Evolutionary conservation across 495 filamentous ascomycete genomes (phyloP).

Genomic region (Letharia columbiana): DNA sequence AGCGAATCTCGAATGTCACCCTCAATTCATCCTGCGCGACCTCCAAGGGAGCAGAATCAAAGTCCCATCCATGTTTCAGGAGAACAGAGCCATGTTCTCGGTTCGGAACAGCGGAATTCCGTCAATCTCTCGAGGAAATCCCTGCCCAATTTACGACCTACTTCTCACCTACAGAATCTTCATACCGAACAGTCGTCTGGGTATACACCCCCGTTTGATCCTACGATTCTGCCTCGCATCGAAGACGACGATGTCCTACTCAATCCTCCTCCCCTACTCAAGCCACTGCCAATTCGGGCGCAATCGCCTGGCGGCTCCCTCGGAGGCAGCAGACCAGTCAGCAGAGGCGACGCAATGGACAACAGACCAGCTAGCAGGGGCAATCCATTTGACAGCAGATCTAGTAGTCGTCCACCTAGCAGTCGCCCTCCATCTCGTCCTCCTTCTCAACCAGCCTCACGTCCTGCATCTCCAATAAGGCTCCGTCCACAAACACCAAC

Average conservation of each 20-base stretch:
- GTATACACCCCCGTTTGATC: conserved; percentile 9
- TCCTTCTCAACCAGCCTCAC: conserved; percentile 32
- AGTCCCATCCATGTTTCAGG: neutral
- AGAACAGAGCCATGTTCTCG: neutral
- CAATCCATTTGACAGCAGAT: conserved; percentile 36
- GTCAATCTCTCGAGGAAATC: neutral
- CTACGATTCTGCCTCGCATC: conserved; percentile 14
- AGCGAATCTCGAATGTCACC: conserved; percentile 14
- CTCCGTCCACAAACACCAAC: conserved; percentile 1
- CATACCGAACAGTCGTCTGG: conserved; percentile 10
- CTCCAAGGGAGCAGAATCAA: conserved; percentile 13
- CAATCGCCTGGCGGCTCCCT: conserved; percentile 10
- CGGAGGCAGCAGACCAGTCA: conserved; percentile 14
- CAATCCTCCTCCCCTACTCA: conserved; percentile 13
- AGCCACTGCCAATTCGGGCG: conserved; percentile 5
- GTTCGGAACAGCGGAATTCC: neutral
- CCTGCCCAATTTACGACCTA: conserved; percentile 13
- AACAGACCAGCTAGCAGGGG: conserved; percentile 32
- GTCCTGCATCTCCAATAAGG: conserved; percentile 26
- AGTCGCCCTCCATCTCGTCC: conserved; percentile 12
- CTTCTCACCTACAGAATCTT: neutral
- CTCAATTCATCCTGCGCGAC: conserved; percentile 9
- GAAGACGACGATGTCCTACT: conserved; percentile 11
- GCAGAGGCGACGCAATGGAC: conserved; percentile 29
- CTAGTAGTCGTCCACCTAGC: conserved; percentile 18